Evolutionary conservation across 2,329 filamentous ascomycete genomes (phyloP).

Genomic region (Stemphylium lycopersici): DNA sequence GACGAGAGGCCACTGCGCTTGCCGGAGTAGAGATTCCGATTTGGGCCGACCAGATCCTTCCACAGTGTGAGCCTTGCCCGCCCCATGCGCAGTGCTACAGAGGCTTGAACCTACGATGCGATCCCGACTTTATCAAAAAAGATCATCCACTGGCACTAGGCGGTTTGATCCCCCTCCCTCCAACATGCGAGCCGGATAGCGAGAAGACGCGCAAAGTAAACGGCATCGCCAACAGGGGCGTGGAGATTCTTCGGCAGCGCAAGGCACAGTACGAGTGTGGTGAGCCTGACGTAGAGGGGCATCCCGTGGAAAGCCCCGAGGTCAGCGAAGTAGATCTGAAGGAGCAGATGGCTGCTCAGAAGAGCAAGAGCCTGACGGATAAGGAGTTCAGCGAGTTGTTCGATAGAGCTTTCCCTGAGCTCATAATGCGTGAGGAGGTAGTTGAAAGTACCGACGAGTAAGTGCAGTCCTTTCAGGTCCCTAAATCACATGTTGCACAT

Average conservation of each 20-base stretch:
- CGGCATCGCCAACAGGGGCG: conserved; percentile 82
- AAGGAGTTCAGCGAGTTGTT: conserved; percentile 92
- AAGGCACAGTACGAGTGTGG: conserved; percentile 92
- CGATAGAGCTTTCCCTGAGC: conserved; percentile 74
- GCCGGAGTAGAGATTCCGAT: conserved; percentile 73
- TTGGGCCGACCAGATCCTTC: conserved; percentile 72
- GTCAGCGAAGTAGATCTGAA: conserved; percentile 75
- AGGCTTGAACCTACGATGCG: conserved; percentile 78
- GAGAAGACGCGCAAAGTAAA: conserved; percentile 88
- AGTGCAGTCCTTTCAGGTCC: conserved; percentile 45
- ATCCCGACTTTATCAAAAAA: conserved; percentile 84
- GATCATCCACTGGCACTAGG: conserved; percentile 82
- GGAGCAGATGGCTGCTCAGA: conserved; percentile 73
- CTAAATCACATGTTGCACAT: conserved; percentile 29
- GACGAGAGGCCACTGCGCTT: conserved; percentile 62
- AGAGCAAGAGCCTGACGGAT: conserved; percentile 81
- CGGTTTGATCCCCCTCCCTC: conserved; percentile 81
- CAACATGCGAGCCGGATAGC: conserved; percentile 92
- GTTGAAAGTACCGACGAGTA: conserved; percentile 63
- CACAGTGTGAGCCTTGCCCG: conserved; percentile 88
- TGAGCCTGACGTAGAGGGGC: conserved; percentile 68
- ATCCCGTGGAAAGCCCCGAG: conserved; percentile 67
- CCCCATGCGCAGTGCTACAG: conserved; percentile 86
- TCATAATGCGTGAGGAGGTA: conserved; percentile 67
- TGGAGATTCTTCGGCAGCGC: conserved; percentile 84